These are phyloP conservation scores for Jacaranda copaia DNA, from an alignment of 257 asterid species.

Conservation along the genomic window DNA sequence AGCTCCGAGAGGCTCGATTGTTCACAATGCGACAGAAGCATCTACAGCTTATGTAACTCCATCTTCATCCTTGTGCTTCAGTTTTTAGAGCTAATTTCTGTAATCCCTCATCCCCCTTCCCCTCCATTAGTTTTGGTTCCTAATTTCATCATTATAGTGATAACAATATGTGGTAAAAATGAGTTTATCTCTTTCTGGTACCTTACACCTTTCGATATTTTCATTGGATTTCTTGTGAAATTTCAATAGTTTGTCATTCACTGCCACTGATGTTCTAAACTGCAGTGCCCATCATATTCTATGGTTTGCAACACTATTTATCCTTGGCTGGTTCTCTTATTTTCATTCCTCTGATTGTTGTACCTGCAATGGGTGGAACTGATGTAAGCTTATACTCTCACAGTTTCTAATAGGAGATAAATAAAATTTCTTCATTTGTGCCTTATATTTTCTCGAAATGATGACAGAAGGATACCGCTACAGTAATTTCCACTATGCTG, in stretches of 20 bases:
- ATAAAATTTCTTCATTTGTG: slow-evolving; percentile 21
- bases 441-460: slow-evolving; percentile 36
- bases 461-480: slow-evolving; percentile 90
- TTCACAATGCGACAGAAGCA: no score
- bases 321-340: slow-evolving; percentile 97
- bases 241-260: slow-evolving; percentile 35
- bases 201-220: slow-evolving; percentile 4
- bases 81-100: no score
- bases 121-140: no score
- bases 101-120: no score
- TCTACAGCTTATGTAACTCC: no score
- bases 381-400: slow-evolving; percentile 70
- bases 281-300: slow-evolving; percentile 76
- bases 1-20: no score
- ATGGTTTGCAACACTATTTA: slow-evolving; percentile 91
- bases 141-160: not conserved
- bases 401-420: slow-evolving; percentile 24
- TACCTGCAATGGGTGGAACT: slow-evolving; percentile 97
- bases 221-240: slow-evolving; percentile 30
- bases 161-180: slow-evolving; percentile 7
- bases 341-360: slow-evolving; percentile 84
- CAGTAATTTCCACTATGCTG: slow-evolving; percentile 91
- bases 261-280: slow-evolving; percentile 32
- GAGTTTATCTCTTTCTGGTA: slow-evolving; percentile 4
- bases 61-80: no score